These are phyloP conservation scores for Populus deltoides DNA, from an alignment of 345 rosid species.

Conservation along the genomic window DNA sequence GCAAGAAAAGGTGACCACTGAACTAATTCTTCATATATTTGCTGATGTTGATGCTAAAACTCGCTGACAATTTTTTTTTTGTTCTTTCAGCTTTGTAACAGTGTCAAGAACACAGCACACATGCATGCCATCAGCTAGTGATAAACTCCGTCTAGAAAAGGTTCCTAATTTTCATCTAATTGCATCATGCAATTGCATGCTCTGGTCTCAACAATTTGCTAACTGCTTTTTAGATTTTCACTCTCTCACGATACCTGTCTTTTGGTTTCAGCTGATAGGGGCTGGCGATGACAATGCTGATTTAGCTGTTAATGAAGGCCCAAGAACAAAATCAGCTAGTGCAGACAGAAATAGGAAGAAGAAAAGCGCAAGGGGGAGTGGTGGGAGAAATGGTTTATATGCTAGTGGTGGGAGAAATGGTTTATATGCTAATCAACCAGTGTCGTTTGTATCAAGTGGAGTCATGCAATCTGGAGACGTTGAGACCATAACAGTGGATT, in stretches of 20 bases:
- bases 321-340: slow-evolving; percentile 32
- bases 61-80: slow-evolving; percentile 1
- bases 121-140: slow-evolving; percentile 74
- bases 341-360: slow-evolving; percentile 34
- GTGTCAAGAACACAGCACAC: slow-evolving; percentile 69
- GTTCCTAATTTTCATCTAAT: slow-evolving; percentile 23
- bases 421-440: slow-evolving; percentile 63
- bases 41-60: slow-evolving; percentile 9
- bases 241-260: neutral
- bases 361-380: slow-evolving; percentile 26
- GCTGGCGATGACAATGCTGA: slow-evolving; percentile 56
- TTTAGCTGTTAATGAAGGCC: slow-evolving; percentile 47
- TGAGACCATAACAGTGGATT: slow-evolving; percentile 28
- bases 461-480: slow-evolving; percentile 47
- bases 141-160: slow-evolving; percentile 77
- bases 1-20: slow-evolving; percentile 67
- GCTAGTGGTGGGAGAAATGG: slow-evolving; percentile 45
- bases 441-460: slow-evolving; percentile 79
- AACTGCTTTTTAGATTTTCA: slow-evolving; percentile 3
- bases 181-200: neutral
- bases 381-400: slow-evolving; percentile 42
- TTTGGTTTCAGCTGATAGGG: slow-evolving; percentile 65
- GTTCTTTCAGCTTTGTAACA: slow-evolving; percentile 60
- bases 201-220: neutral
- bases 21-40: neutral